Evolutionary conservation across 306 rosid species (phyloP).

Genomic region (Styphnolobium japonicum): DNA sequence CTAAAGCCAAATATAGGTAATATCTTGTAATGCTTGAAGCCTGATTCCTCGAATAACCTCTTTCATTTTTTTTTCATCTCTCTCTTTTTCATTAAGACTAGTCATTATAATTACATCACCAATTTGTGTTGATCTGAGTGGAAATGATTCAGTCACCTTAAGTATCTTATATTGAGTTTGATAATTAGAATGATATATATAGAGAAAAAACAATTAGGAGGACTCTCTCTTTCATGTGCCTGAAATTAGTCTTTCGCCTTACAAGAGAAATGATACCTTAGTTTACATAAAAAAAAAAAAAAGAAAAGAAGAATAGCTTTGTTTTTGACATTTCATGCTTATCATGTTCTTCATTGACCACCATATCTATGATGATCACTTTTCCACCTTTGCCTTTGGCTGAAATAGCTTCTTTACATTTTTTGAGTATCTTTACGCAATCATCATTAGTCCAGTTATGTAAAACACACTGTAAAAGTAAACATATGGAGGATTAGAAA

Average conservation of each 20-base stretch:
- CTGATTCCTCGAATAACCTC: constrained; percentile 31
- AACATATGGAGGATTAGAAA: background rate
- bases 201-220: no score
- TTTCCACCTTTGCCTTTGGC: constrained; percentile 18
- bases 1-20: constrained; percentile 20
- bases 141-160: no score
- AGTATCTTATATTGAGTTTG: no score
- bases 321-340: background rate
- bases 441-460: constrained; percentile 25
- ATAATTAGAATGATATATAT: no score
- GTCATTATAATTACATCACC: constrained; percentile 33
- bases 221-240: no score
- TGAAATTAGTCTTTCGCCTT: no score
- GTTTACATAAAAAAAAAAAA: no score
- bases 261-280: no score
- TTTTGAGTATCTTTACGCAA: constrained; percentile 28
- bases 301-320: constrained; percentile 20
- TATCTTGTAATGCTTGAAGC: constrained; percentile 30
- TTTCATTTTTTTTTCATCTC: constrained; percentile 23
- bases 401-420: constrained; percentile 23
- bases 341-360: constrained; percentile 12
- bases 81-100: background rate
- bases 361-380: constrained; percentile 33
- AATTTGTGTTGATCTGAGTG: no score
- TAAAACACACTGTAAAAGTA: background rate